These are phyloP conservation scores for Volvox carteri DNA, from an alignment of 163 green algal genomes.

Conservation along the genomic window DNA sequence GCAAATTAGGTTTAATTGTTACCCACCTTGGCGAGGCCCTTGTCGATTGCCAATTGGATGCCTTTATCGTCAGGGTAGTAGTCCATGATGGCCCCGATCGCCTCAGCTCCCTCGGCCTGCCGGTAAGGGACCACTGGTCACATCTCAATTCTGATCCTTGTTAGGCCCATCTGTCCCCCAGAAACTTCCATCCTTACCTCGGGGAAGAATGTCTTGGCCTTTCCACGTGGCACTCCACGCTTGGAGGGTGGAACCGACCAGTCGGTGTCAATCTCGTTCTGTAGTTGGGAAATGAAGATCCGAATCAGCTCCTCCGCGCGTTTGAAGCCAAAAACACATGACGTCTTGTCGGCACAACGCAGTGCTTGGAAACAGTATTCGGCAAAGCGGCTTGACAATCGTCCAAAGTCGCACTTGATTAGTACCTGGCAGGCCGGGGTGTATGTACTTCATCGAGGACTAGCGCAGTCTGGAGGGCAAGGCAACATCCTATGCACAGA, in stretches of 20 bases:
- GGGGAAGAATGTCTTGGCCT: not conserved
- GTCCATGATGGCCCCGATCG: not conserved
- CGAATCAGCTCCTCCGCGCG: not conserved
- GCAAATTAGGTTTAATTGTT: not conserved
- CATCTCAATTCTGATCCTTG: not conserved
- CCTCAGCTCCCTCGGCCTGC: not conserved
- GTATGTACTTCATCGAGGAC: not conserved
- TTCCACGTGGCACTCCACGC: conserved; percentile 4
- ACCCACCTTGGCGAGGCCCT: not conserved
- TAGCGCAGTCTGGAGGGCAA: not conserved
- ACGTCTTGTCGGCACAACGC: not conserved
- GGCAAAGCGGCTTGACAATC: conserved; percentile 17
- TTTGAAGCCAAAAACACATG: not conserved
- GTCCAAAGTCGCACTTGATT: not conserved
- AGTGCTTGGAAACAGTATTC: conserved; percentile 6
- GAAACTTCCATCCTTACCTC: not conserved
- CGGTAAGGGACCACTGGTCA: not conserved
- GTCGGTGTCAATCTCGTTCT: not conserved
- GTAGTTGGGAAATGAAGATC: not conserved
- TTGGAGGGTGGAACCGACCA: not conserved
- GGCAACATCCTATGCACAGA: too few relatives aligned
- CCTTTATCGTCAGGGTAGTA: not conserved
- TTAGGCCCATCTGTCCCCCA: not conserved
- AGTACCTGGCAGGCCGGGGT: not conserved
- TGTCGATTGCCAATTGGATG: not conserved